A percentile compares a stretch with the other conserved stretches of the same genome.
Conservation (phyloP, 176 grass and related monocot genomes). For the Zoysia japonica region DNA sequence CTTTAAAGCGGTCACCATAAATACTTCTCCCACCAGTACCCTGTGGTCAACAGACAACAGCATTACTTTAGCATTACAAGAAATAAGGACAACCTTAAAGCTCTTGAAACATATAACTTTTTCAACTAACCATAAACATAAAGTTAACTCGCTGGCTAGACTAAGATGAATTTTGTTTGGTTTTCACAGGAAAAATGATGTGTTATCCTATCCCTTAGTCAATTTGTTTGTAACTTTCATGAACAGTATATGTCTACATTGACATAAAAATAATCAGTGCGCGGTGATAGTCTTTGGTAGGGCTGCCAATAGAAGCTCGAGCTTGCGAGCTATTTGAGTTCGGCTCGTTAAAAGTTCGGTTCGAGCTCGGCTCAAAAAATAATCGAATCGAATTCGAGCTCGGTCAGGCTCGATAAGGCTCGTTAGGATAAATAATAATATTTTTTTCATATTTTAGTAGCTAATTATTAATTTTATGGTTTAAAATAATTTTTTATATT, state of each 20-base stretch:
- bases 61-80: slow-evolving; percentile 33
- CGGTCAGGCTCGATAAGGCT: no score
- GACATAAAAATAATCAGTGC: background rate
- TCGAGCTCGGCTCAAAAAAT: no score
- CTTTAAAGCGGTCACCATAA: slow-evolving; percentile 57
- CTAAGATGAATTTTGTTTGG: slow-evolving; percentile 2
- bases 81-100: slow-evolving; percentile 21
- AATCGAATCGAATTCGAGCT: no score
- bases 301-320: no score
- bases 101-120: background rate
- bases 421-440: no score
- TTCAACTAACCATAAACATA: background rate
- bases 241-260: slow-evolving; percentile 7
- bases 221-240: slow-evolving; percentile 7
- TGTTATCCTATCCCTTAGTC: background rate
- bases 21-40: slow-evolving; percentile 74
- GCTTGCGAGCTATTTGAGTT: no score
- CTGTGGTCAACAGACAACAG: slow-evolving; percentile 43
- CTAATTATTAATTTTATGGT: no score
- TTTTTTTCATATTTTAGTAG: no score
- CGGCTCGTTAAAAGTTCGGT: no score
- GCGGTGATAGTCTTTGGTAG: background rate
- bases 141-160: background rate
- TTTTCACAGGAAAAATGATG: background rate
- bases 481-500: no score